Evolutionary conservation across 108 stramenopile genomes (phyloP).

Genomic region (Cyclotella atomus): DNA sequence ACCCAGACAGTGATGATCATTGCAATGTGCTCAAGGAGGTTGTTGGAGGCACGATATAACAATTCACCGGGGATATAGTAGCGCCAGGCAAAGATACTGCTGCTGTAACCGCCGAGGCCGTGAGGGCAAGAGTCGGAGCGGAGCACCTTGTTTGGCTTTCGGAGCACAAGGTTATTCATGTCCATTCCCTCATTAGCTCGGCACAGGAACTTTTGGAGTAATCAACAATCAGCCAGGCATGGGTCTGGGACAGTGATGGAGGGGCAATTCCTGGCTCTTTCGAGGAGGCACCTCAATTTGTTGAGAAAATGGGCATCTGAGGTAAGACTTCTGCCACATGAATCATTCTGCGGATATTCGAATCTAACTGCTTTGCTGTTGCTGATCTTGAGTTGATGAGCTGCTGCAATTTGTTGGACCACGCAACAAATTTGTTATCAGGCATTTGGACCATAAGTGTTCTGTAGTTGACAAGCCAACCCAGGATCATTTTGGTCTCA

Average conservation of each 20-base stretch:
- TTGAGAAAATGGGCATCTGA: slow-evolving; percentile 15
- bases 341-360: slow-evolving; percentile 13
- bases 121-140: slow-evolving; percentile 30
- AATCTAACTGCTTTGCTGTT: slow-evolving; percentile 6
- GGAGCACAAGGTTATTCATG: slow-evolving; percentile 15
- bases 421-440: slow-evolving; percentile 32
- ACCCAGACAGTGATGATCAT: slow-evolving; percentile 1
- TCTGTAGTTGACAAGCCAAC: slow-evolving; percentile 14
- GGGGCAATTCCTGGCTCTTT: slow-evolving; percentile 7
- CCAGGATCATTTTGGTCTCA: slow-evolving; percentile 17
- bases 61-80: slow-evolving; percentile 13
- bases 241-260: neutral
- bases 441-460: slow-evolving; percentile 7
- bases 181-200: slow-evolving; percentile 6
- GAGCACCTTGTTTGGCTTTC: slow-evolving; percentile 2
- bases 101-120: slow-evolving; percentile 30
- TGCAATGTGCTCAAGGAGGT: slow-evolving; percentile 24
- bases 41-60: slow-evolving; percentile 28
- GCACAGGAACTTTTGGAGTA: neutral
- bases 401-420: neutral
- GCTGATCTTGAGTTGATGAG: slow-evolving; percentile 1
- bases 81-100: slow-evolving; percentile 23
- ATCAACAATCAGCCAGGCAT: neutral
- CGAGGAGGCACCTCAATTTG: neutral
- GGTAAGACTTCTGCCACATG: slow-evolving; percentile 19